These are phyloP conservation scores for Gossypium gossypioides DNA, from an alignment of 441 rosid genomes.

Conservation along the genomic window DNA sequence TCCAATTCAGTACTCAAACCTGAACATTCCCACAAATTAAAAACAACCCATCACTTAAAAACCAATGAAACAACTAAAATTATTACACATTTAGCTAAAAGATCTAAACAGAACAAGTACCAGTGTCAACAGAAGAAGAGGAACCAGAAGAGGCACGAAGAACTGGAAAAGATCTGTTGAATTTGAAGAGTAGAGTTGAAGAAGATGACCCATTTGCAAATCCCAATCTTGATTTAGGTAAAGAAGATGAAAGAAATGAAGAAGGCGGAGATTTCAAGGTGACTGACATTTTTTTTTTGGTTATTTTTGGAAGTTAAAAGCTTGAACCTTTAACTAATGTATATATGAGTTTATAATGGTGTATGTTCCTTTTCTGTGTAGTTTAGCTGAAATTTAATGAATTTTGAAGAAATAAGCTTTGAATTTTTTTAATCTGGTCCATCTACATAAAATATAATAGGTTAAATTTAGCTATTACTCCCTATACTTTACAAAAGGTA, in stretches of 20 bases:
- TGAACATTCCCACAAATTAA: conserved; percentile 11
- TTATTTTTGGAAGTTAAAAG: too few species aligned
- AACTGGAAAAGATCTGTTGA: conserved; percentile 34
- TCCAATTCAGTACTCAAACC: conserved; percentile 65
- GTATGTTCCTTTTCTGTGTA: background rate
- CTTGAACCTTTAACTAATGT: too few species aligned
- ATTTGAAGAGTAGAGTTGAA: conserved; percentile 33
- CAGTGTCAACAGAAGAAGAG: conserved; percentile 55
- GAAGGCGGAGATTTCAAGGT: conserved; percentile 79
- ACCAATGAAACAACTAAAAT: background rate
- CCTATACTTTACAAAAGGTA: too few species aligned
- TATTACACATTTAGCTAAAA: background rate
- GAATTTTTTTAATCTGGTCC: too few species aligned
- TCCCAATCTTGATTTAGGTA: background rate
- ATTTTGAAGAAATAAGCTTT: too few species aligned
- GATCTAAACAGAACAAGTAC: conserved; percentile 20
- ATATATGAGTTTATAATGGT: background rate
- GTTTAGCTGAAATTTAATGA: background rate
- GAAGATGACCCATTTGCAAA: conserved; percentile 26
- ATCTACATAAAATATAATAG: too few species aligned
- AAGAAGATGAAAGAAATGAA: conserved; percentile 37
- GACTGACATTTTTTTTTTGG: conserved; percentile 34
- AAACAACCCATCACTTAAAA: background rate
- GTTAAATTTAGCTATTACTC: too few species aligned
- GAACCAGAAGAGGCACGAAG: conserved; percentile 46